Base-by-base conservation (phyloP, 345 rosid genomes). In the Camelina neglecta region DNA sequence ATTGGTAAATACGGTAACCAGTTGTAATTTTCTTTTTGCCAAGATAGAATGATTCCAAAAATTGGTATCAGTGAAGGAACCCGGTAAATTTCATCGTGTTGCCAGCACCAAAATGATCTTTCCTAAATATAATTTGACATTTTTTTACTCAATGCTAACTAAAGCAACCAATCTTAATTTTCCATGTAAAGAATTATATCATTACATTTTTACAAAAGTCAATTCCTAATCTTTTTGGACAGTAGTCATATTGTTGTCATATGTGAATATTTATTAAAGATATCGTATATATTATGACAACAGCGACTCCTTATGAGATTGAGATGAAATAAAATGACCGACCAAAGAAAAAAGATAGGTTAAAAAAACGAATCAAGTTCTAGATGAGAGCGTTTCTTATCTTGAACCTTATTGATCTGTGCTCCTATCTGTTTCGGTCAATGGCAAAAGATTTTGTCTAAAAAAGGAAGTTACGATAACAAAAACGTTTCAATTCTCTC, bases 311-410 rank as follows among this genome's bases (percentile, higher is more conserved):
- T 62, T 42, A 49, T 49, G 31, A 29, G 42, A 48, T 64, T 29
- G 15, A 36, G 20, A 49, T 53, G 67, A 67, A 15, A 36, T 23
- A 67, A 53, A 54, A 54, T 15, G 42, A 16, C 23, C 23, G 1
- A 1, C 2, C 23, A 5, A 29, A 8, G 8, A 35, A 35, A 31
- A 38, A 36, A 36, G 38, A 7, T 35, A 7, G 38, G 8, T 20
- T 20, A 12, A 26, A 12, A 11, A 39, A 61, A 41, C 50, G 7
- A 23, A 21, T 16, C 44, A 70, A 11, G 20, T 72, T 62, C 53
- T 51, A 65, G 47, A 54, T 11, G 20, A 62, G 53, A 62, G 53
- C 76, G 69, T 73, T 62, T 62, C 61, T 73, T 44, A 73, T 73
- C 71, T 64, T 31, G 15, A 23, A 23, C 24, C 20, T 41, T 59